phyloP scores from a whole-genome alignment of 139 green algal genomes.

The Eudorina sp. region DNA sequence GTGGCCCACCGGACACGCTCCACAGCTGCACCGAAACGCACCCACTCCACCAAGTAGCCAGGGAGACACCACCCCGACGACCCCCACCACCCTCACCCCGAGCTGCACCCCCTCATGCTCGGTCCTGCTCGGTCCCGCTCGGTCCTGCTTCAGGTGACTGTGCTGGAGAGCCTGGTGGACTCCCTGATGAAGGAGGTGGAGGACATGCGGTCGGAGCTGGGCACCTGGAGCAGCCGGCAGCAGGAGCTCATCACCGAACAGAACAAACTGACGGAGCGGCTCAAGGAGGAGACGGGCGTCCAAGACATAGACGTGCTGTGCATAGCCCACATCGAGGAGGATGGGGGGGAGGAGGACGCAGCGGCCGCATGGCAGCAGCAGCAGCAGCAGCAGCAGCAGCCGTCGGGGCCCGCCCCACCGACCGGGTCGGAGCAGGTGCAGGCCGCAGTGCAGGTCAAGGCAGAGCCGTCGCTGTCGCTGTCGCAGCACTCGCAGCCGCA shows the following conservation, averaged over 20 bases:
- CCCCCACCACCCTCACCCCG: background rate
- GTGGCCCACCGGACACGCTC: too few species aligned
- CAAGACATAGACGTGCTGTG: background rate
- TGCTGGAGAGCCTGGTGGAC: constrained; percentile 14
- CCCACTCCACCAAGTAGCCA: background rate
- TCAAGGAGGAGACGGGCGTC: background rate
- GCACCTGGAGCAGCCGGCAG: constrained; percentile 2
- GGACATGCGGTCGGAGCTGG: background rate
- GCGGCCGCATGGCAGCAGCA: background rate
- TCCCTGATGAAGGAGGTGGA: constrained; percentile 36
- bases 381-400: background rate
- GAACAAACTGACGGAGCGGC: background rate
- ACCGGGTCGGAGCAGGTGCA: background rate
- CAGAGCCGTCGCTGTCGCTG: background rate
- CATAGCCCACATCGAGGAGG: background rate
- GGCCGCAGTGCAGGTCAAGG: too few species aligned
- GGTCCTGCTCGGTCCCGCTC: background rate
- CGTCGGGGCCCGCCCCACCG: too few species aligned
- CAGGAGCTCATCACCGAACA: background rate
- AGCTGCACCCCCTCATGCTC: background rate
- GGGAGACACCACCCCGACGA: background rate
- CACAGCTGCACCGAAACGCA: too few species aligned
- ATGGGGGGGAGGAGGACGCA: background rate
- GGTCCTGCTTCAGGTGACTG: background rate
- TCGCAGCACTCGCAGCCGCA: background rate